Evolutionary conservation across 192 early-diverging fungal species (phyloP), one percentile per base, ranked within the genome.

Genomic region (Backusella morwellensis): DNA sequence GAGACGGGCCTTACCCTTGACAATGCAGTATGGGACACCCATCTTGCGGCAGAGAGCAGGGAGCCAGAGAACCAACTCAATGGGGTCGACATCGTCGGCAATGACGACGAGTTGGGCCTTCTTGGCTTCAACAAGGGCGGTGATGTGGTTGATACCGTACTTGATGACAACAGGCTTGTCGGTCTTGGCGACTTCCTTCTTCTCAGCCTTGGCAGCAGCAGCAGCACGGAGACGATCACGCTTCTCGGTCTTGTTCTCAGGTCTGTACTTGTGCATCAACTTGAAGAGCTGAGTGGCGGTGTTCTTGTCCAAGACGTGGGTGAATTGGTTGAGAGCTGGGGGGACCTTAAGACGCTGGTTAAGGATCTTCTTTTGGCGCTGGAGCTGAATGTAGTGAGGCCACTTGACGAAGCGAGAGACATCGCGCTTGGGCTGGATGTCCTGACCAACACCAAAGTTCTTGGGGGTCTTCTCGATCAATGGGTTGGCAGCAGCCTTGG

Each of bases 21-120:
- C 95, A 83, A 99, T 98, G 88, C 87, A 90, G 91, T 99, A 99
- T 73, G 97, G 97, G 85, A 99, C 90, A 85, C 94, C 95, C 97
- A 97, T 97, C 93, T 99, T 99, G 85, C 96, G 93, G 94, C 97
- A 99, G 69, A 99, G 93, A 76, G 97, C 97, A 66, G 97, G 97
- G 80, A 99, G 92, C 95, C 95, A 99, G 76, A 99, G 80, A 78
- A 99, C 97, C 74, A 99, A 82, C 90, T 99, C 97, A 84, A 99
- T 97, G 78, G 97, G 97, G 91, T 99, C 96, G 81, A 99, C 96
- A 84, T 99, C 96, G 83, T 97, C 90, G 85, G 97, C 97, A 87
- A 99, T 99, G 82, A 99, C 90, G 56, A 99, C 97, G 74, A 99
- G 91, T 87, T 93, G 88, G 83, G 97, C 96, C 92, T 97, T 97